These are phyloP conservation scores for Ustilago nuda DNA, from an alignment of 1,284 basidiomycete species.

Conservation along the genomic window DNA sequence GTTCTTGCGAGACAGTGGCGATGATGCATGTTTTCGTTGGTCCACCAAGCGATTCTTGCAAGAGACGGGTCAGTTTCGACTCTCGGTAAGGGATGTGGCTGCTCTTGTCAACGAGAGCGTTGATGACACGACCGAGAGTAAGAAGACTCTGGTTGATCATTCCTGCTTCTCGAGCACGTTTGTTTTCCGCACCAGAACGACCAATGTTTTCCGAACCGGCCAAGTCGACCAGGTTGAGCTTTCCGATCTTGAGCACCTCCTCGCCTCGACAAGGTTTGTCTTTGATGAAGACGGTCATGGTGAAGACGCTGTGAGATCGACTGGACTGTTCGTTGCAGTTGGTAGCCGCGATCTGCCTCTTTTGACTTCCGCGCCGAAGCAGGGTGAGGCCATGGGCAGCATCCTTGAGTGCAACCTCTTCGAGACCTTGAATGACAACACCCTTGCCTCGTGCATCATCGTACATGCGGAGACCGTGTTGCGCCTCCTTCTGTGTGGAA, in stretches of 20 bases:
- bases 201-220: constrained; percentile 99
- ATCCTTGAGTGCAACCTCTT: constrained; percentile 87
- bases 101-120: constrained; percentile 91
- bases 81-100: constrained; percentile 87
- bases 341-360: constrained; percentile 93
- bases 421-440: constrained; percentile 92
- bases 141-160: constrained; percentile 99
- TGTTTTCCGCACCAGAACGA: constrained; percentile 93
- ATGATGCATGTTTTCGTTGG: constrained; percentile 98
- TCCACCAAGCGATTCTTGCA: constrained; percentile 99
- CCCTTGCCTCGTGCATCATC: constrained; percentile 82
- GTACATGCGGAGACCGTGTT: constrained; percentile 75
- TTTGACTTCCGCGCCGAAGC: constrained; percentile 86
- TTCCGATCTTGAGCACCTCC: constrained; percentile 90
- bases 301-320: constrained; percentile 98
- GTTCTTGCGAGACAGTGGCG: constrained; percentile 76
- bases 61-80: constrained; percentile 90
- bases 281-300: constrained; percentile 92
- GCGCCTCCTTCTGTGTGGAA: constrained; percentile 17
- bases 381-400: constrained; percentile 86
- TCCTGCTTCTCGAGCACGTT: constrained; percentile 93
- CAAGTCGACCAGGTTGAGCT: constrained; percentile 95
- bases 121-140: constrained; percentile 96
- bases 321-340: constrained; percentile 98
- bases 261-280: constrained; percentile 81